A percentile compares a stretch with the other conserved stretches of the same genome.
Evolutionary conservation across 495 filamentous ascomycete genomes (phyloP).

Genomic region (Cercophora scortea): DNA sequence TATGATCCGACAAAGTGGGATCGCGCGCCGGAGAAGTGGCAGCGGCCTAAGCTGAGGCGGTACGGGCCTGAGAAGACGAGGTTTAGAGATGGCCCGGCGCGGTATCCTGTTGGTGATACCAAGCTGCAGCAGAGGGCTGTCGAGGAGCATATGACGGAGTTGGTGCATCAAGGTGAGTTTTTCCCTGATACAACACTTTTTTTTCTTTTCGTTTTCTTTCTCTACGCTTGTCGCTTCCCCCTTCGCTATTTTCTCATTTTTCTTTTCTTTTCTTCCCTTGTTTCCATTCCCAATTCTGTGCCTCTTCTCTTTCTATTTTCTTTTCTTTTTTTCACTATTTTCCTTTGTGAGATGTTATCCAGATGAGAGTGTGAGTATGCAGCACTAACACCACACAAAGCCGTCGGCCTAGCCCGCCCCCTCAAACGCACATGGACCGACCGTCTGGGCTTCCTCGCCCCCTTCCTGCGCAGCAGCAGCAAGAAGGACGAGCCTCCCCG

Average conservation of each 20-base stretch:
- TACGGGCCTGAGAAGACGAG: conserved; percentile 10
- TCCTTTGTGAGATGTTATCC: too few species aligned
- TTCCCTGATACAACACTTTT: too few species aligned
- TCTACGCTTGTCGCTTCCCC: too few species aligned
- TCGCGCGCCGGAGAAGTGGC: conserved; percentile 8
- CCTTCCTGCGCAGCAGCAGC: neutral
- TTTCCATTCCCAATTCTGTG: too few species aligned
- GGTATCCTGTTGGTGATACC: conserved; percentile 21
- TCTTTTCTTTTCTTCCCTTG: too few species aligned
- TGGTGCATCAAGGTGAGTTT: conserved; percentile 9
- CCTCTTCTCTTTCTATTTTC: too few species aligned
- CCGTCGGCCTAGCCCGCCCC: too few species aligned
- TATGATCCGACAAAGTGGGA: conserved; percentile 11
- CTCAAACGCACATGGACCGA: neutral
- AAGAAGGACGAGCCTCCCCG: neutral
- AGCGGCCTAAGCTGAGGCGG: conserved; percentile 10
- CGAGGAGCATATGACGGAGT: conserved; percentile 5
- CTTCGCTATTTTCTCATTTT: too few species aligned
- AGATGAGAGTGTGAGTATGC: too few species aligned
- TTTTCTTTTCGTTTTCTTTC: too few species aligned
- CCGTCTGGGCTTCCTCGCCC: neutral
- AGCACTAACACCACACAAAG: too few species aligned
- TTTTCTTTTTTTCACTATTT: too few species aligned
- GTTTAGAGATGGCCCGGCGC: conserved; percentile 9
- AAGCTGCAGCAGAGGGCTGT: conserved; percentile 9